Conservation (phyloP, 305 asterid species). For the Vinca major region DNA sequence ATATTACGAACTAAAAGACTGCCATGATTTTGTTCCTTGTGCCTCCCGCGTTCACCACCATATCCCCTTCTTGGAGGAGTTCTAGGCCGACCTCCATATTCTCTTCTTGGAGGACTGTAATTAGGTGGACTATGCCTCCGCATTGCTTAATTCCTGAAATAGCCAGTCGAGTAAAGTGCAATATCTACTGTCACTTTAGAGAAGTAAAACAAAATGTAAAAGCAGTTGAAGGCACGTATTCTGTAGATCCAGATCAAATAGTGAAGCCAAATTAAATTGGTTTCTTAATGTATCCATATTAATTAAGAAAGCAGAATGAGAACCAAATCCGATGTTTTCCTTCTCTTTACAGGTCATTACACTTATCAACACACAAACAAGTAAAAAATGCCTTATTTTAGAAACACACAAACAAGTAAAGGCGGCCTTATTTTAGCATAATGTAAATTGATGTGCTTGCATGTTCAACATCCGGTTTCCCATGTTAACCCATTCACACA, state of each 20-base stretch:
- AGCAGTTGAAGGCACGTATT: background rate
- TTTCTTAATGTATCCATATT: background rate
- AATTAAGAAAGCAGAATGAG: background rate
- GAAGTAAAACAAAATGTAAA: background rate
- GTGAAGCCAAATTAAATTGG: background rate
- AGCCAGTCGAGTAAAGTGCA: background rate
- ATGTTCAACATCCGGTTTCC: background rate
- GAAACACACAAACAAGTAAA: background rate
- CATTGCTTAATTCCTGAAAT: constrained; percentile 15
- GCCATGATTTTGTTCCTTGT: constrained; percentile 22
- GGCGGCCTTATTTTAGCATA: background rate
- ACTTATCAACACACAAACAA: background rate
- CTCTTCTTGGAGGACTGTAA: constrained; percentile 29
- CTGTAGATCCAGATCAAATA: background rate
- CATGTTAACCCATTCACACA: background rate
- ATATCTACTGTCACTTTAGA: background rate
- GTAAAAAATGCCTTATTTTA: background rate
- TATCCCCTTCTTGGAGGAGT: constrained; percentile 30
- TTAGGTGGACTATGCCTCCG: constrained; percentile 26
- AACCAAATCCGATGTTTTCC: background rate
- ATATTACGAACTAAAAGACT: constrained; percentile 34
- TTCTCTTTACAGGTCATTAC: background rate
- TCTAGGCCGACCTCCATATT: constrained; percentile 28
- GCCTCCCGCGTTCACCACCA: constrained; percentile 25
- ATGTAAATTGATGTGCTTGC: background rate